Conservation (phyloP, 352 stramenopile species). For the Pythium pectinolyticum region DNA sequence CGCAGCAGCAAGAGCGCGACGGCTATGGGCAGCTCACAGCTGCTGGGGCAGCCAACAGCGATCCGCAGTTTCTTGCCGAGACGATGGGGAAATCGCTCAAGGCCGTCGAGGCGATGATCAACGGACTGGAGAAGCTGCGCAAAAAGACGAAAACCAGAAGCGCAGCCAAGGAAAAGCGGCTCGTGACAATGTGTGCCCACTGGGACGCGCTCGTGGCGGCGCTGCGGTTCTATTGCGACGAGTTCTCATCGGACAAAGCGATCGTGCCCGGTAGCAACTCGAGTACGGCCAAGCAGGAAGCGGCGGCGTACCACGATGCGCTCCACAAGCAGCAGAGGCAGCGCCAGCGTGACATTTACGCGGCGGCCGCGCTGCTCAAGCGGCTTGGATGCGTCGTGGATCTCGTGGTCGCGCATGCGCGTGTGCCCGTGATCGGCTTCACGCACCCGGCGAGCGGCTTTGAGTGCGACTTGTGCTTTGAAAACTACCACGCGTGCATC, state of each 20-base stretch:
- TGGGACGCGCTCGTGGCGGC: constrained; percentile 12
- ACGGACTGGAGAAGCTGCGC: constrained; percentile 36
- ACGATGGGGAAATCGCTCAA: constrained; percentile 45
- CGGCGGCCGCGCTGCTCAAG: constrained; percentile 31
- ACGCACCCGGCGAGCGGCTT: constrained; percentile 49
- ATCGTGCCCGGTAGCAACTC: neutral
- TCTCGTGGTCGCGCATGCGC: constrained; percentile 66
- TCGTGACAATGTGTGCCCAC: constrained; percentile 11
- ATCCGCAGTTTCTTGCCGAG: constrained; percentile 40
- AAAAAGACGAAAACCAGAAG: constrained; percentile 16
- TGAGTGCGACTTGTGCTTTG: constrained; percentile 85
- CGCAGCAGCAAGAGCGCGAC: constrained; percentile 10
- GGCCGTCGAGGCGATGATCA: constrained; percentile 52
- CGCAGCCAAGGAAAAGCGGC: constrained; percentile 8
- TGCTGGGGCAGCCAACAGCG: constrained; percentile 12
- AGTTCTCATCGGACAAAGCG: constrained; percentile 24
- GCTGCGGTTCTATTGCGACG: constrained; percentile 45
- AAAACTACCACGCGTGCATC: constrained; percentile 74
- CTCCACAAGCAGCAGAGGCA: constrained; percentile 34
- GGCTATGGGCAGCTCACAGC: constrained; percentile 24
- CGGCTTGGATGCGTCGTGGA: constrained; percentile 57
- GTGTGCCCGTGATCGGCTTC: constrained; percentile 84
- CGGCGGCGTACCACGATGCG: constrained; percentile 13
- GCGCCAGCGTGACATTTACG: constrained; percentile 23
- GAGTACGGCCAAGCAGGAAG: constrained; percentile 1